Base-by-base conservation (phyloP, 2,329 filamentous ascomycete genomes). In the Phialemonium atrogriseum region DNA sequence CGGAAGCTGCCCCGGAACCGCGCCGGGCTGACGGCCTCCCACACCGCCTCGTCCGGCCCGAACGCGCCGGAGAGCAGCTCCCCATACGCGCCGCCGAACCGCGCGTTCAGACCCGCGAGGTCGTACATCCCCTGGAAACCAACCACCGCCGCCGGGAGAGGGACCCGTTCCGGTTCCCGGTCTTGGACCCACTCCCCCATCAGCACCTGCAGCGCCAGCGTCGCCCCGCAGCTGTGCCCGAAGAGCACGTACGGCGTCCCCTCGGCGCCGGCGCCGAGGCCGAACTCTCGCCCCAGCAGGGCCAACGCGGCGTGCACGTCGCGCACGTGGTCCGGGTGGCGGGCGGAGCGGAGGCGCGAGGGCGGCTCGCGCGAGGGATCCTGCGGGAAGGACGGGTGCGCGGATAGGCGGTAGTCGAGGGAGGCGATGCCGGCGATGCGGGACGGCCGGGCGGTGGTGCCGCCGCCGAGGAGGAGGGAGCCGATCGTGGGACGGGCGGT, bases 221-320 rank as follows among this genome's bases (percentile, higher is more conserved):
- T 77, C 3, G 68, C 77, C 27, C 78, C 78, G 35, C 73, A 77
- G 11, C 68, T 75, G 50, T 83, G 77, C 0, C 78, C 78, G 1
- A 68, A 53, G 4, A 80, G 61, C 3, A 81, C 49, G 50, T 77
- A 80, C 12, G 48, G 46, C 10, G 47, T 52, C 10, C 13, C 31
- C 25, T 22, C 31, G 26, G 12, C 14, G 24, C 33, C 36, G 13
- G 44, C 14, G 24, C 36, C 15, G 31, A 69, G 62, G 8, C 50
- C 51, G 42, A 68, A 66, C 3, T 55, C 52, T 4, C 50, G 43
- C 43, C 66, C 58, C 19, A 82, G 56, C 35, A 62, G 68, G 0
- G 54, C 44, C 5, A 83, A 50, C 0, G 62, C 77, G 2, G 54
- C 33, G 1, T 64, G 54, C 13, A 80, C 61, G 46, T 83, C 78